A percentile compares a stretch with the other conserved stretches of the same genome.
These are phyloP conservation scores for Cutaneotrichosporon sp. DNA, from an alignment of 1,284 basidiomycete species.

Conservation along the genomic window DNA sequence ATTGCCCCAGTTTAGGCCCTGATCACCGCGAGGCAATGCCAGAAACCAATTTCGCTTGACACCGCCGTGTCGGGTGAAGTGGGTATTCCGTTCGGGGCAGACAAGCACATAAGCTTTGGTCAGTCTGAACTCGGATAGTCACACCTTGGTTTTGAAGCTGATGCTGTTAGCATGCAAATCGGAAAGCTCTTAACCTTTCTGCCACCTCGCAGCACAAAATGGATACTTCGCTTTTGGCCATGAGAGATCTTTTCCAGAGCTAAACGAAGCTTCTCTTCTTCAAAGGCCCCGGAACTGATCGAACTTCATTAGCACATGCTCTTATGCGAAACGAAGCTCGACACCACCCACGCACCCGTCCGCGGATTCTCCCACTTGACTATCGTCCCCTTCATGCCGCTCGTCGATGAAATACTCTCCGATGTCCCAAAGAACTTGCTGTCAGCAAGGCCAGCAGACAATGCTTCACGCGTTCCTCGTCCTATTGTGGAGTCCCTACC, in stretches of 20 bases:
- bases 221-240: background rate
- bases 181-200: background rate
- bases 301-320: background rate
- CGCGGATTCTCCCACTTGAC: background rate
- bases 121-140: too few relatives aligned
- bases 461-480: conserved; percentile 27
- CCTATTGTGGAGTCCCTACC: conserved; percentile 59
- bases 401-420: conserved; percentile 30
- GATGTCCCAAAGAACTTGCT: conserved; percentile 37
- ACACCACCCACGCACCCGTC: background rate
- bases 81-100: conserved; percentile 13
- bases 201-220: conserved; percentile 9
- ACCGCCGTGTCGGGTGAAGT: conserved; percentile 16
- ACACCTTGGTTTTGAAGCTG: too few relatives aligned
- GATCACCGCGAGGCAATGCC: conserved; percentile 22
- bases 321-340: background rate
- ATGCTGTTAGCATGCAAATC: too few relatives aligned
- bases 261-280: conserved; percentile 7
- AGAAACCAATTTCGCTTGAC: conserved; percentile 36
- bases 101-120: background rate
- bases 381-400: conserved; percentile 17
- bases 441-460: background rate
- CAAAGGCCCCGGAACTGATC: background rate
- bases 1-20: conserved; percentile 30
- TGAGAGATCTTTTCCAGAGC: background rate